Evolutionary conservation across 2,329 filamentous ascomycete species (phyloP).

Genomic region (Scleromitrula shiraiana): DNA sequence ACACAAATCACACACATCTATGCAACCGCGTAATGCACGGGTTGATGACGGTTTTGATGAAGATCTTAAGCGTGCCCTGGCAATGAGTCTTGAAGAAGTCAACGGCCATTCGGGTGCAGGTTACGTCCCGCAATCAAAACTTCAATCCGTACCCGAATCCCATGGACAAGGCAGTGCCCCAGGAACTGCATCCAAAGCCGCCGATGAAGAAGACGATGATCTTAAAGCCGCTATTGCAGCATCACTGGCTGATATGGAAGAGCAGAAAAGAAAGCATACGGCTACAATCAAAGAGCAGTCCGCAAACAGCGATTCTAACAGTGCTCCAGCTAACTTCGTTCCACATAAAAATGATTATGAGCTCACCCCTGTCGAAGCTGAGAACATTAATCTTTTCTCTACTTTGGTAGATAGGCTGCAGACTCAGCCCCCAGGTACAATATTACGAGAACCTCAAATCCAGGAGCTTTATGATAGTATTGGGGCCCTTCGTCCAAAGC

Average conservation of each 20-base stretch:
- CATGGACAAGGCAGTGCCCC: constrained; percentile 20
- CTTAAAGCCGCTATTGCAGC: constrained; percentile 92
- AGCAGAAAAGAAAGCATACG: constrained; percentile 88
- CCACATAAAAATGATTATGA: constrained; percentile 90
- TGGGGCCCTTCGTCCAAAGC: constrained; percentile 82
- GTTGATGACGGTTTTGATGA: constrained; percentile 91
- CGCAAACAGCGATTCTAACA: constrained; percentile 41
- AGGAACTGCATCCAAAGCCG: constrained; percentile 39
- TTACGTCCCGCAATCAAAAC: constrained; percentile 59
- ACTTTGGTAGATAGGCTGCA: constrained; percentile 91
- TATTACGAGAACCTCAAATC: constrained; percentile 93
- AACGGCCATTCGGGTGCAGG: constrained; percentile 62
- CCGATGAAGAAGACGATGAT: constrained; percentile 86
- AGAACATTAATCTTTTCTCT: constrained; percentile 94
- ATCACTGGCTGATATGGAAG: constrained; percentile 92
- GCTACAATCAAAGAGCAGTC: constrained; percentile 76
- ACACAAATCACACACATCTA: constrained; percentile 55
- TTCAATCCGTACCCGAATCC: constrained; percentile 29
- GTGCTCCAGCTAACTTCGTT: constrained; percentile 43
- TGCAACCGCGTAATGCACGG: constrained; percentile 86
- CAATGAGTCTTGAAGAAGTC: constrained; percentile 95
- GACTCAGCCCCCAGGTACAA: constrained; percentile 90
- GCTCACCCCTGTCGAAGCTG: constrained; percentile 83
- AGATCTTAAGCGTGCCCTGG: constrained; percentile 83
- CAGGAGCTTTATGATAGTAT: constrained; percentile 98